Evolutionary conservation across 1,139 yeast species (phyloP).

Genomic region (Yamadazyma sp.): DNA sequence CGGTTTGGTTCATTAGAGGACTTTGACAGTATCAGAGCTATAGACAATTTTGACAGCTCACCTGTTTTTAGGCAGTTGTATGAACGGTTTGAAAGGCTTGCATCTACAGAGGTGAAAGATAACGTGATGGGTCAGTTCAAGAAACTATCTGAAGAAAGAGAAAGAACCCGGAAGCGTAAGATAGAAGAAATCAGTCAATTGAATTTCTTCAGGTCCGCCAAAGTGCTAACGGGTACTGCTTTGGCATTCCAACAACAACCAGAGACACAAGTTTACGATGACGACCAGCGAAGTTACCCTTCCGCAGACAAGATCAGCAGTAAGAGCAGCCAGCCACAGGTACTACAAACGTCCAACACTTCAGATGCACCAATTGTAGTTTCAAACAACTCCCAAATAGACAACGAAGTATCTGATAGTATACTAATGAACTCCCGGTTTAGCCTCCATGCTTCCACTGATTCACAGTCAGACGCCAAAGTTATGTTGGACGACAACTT

Average conservation of each 20-base stretch:
- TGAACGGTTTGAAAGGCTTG: neutral
- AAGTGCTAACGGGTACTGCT: constrained; percentile 1
- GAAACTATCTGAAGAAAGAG: neutral
- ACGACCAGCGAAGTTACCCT: neutral
- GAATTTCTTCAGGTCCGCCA: constrained; percentile 1
- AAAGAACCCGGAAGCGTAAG: neutral
- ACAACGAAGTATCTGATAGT: neutral
- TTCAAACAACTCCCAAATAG: neutral
- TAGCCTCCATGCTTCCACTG: neutral
- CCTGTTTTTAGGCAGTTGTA: neutral
- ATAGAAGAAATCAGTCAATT: neutral
- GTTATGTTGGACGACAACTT: constrained; percentile 1
- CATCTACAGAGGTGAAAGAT: neutral
- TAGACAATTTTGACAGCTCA: neutral
- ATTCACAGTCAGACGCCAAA: neutral
- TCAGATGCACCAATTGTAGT: neutral
- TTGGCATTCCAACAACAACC: constrained; percentile 5
- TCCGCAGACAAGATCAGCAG: constrained; percentile 3
- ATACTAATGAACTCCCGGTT: neutral
- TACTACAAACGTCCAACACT: constrained; percentile 1
- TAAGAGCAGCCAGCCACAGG: neutral
- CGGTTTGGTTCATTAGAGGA: neutral
- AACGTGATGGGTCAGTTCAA: neutral
- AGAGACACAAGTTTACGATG: constrained; percentile 1
- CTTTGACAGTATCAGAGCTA: neutral